phyloP scores from a whole-genome alignment of 352 stramenopile genomes.

The Stephanocyclus meneghinianus region DNA sequence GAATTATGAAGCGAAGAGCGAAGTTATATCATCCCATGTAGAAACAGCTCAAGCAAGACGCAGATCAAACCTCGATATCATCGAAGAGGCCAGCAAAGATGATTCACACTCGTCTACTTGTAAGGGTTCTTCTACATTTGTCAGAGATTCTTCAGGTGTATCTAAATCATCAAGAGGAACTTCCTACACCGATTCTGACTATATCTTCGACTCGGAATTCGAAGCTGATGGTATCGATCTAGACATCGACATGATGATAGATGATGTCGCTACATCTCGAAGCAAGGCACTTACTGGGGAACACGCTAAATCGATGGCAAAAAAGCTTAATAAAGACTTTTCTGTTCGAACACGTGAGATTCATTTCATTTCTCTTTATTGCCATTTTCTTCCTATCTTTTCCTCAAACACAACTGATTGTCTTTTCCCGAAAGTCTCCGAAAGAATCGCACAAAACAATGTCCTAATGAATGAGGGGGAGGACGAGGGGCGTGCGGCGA shows the following conservation, averaged over 20 bases:
- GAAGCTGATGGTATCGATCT: neutral
- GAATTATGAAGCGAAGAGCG: neutral
- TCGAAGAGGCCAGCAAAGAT: constrained; percentile 9
- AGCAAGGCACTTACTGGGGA: neutral
- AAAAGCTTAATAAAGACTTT: constrained; percentile 5
- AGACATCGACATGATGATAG: constrained; percentile 1
- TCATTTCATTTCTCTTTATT: neutral
- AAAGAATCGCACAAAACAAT: neutral
- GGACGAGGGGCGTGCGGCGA: constrained; percentile 33
- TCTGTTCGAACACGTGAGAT: constrained; percentile 1
- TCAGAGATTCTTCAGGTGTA: neutral
- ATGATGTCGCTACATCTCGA: neutral
- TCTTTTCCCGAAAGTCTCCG: neutral
- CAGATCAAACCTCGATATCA: constrained; percentile 4
- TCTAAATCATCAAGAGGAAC: neutral
- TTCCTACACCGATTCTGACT: constrained; percentile 5
- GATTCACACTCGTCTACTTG: neutral
- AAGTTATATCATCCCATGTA: neutral
- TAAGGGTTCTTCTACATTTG: too few relatives aligned
- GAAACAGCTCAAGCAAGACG: neutral
- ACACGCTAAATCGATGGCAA: constrained; percentile 4
- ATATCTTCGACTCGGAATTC: neutral
- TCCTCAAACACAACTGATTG: neutral
- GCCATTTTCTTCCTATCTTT: neutral
- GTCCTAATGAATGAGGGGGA: neutral